Evolutionary conservation across 192 early-diverging fungal genomes (phyloP), one percentile per base, ranked within the genome.

Genomic region (Backusella westeae): DNA sequence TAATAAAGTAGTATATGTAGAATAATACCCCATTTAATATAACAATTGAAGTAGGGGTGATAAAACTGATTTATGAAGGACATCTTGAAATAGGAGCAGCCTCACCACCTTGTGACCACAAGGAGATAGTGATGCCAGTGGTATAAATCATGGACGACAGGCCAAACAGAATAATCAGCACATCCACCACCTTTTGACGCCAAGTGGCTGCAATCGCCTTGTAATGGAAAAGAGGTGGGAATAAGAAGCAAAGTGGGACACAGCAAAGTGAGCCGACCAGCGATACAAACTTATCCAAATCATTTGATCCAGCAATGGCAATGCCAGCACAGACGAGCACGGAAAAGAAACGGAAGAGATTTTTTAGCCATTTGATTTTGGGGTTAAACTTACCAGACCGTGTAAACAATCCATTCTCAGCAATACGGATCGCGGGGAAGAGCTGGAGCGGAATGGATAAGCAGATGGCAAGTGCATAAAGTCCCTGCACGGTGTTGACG

Each of bases 381-480:
- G 73, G 85, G 74, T 90, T 90, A 75, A 86, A 81, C 80, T 97
- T 97, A 68, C 97, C 97, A 26, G 92, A 93, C 77, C 89, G 84
- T 9, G 90, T 84, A 71, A 97, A 97, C n/a, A 97, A 56, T 19
- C 89, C 94, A 44, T 90, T 91, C 77, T 98, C 96, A 72, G 92
- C 92, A 78, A 99, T 99, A 72, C 95, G 92, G 75, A 97, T 95
- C 8, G 95, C 93, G 0, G 97, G 96, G 83, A 98, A 99, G 66
- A 97, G 87, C 65, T 93, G 93, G 44, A 99, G 85, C 2, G 97
- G 97, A 66, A 97, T 96, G 9, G 95, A 96, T 34, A 98, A 85
- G 84, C 95, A 90, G 75, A 99, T 99, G 26, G 97, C 96, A 65
- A 98, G 82, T 38, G 94, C 93, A 80, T 99, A 98, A 7, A 98